A percentile compares a stretch with the other conserved stretches of the same genome.
Conservation (phyloP, 1,139 yeast species). For the Debaryomyces udenii region DNA sequence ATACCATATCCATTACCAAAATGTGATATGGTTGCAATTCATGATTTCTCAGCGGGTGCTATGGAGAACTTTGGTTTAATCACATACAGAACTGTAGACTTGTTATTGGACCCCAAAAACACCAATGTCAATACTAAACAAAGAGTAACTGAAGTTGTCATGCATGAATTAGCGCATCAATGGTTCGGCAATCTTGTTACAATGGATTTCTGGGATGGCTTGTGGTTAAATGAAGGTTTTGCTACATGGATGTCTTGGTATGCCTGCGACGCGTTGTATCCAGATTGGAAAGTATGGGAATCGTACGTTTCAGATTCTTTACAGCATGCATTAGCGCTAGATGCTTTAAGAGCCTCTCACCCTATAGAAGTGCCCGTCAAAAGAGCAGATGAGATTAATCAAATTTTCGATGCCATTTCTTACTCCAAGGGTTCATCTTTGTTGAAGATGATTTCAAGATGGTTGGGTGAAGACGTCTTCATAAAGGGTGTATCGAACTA, state of each 20-base stretch:
- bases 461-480: conserved; percentile 71
- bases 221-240: conserved; percentile 90
- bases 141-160: conserved; percentile 84
- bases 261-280: conserved; percentile 74
- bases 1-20: conserved; percentile 64
- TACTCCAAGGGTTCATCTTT: conserved; percentile 84
- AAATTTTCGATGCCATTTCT: conserved; percentile 81
- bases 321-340: conserved; percentile 71
- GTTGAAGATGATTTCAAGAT: conserved; percentile 72
- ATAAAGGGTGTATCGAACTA: conserved; percentile 75
- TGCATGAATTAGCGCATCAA: conserved; percentile 90
- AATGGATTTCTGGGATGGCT: conserved; percentile 95
- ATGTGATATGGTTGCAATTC: conserved; percentile 59
- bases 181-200: conserved; percentile 94
- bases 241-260: conserved; percentile 89
- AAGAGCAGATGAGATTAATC: conserved; percentile 81
- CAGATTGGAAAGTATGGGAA: conserved; percentile 88
- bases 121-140: conserved; percentile 56
- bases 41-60: conserved; percentile 61
- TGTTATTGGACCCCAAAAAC: conserved; percentile 48
- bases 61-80: conserved; percentile 67
- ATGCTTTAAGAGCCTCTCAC: conserved; percentile 75
- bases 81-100: conserved; percentile 57
- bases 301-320: conserved; percentile 67
- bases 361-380: conserved; percentile 86